Evolutionary conservation across 306 rosid species (phyloP), one percentile per base, ranked within the genome.

Genomic region (Sicyos baderoa): DNA sequence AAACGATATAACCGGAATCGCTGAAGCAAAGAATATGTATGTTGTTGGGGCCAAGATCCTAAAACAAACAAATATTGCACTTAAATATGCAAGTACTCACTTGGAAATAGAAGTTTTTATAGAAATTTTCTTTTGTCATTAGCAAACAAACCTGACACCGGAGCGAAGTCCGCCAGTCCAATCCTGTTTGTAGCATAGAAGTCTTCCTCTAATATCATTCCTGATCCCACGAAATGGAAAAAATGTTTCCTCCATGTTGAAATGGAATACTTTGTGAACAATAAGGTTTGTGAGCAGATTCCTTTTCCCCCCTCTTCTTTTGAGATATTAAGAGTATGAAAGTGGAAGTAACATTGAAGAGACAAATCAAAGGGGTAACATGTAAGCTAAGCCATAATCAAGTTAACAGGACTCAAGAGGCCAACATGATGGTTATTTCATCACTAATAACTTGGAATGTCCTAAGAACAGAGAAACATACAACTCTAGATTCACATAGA

Each of bases 41-140:
- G 96, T 87, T 21, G 97, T 92, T 65, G 97, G 97, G 70, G 97
- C 97, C 78, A 92, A 90, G 78, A 92, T 89, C 92, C 97, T 92
- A 66, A 61, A 77, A 9, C 53, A 70, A 76, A 78, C 27, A 37
- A 71, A n/a, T 11, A 11, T 13, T 48, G 7, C 16, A 23, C 40
- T 21, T 45, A 44, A 21, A 22, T 22, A 13, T 65, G 13, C 8
- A 37, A 65, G 40, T 21, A 19, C 54, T 19, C 45, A 45, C 71
- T 65, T 14, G 71, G 54, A 65, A 65, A 65, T 47, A 9, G 29
- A 65, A 47, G 51, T 21, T 45, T 45, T 45, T 44, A 23, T 3
- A 40, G 29, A 15, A 23, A 25, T 25, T 16, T 1, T 18, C 19
- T 55, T 42, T 59, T 44, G 63, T 40, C 64, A 35, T 13, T 25